Percentiles rank a stretch among this genome's conserved stretches.
These are phyloP conservation scores for Pleurotus giganteus DNA, from an alignment of 768 basidiomycete species.

Conservation along the genomic window DNA sequence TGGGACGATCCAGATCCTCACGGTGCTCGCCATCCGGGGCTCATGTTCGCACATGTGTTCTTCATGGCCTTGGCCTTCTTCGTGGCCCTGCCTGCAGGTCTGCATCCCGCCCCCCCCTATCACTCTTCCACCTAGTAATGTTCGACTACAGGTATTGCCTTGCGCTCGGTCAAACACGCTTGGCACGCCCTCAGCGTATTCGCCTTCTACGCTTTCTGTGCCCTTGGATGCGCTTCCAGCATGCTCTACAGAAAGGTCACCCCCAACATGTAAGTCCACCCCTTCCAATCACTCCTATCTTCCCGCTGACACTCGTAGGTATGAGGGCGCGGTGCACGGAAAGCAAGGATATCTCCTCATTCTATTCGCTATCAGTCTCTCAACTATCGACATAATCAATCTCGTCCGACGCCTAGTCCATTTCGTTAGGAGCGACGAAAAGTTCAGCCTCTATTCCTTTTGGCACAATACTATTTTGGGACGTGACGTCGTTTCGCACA, in stretches of 20 bases:
- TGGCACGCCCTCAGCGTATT: slow-evolving; percentile 57
- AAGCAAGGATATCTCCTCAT: slow-evolving; percentile 55
- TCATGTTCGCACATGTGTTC: slow-evolving; percentile 73
- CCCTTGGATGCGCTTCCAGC: slow-evolving; percentile 66
- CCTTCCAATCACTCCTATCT: not conserved
- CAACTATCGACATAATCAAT: slow-evolving; percentile 50
- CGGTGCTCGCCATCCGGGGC: slow-evolving; percentile 52
- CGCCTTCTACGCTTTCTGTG: slow-evolving; percentile 59
- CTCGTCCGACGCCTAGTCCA: slow-evolving; percentile 47
- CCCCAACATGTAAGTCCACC: slow-evolving; percentile 71
- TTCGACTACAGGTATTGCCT: slow-evolving; percentile 69
- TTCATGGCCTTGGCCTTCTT: slow-evolving; percentile 84
- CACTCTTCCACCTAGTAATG: not conserved
- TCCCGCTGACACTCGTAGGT: slow-evolving; percentile 44
- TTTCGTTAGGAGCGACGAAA: slow-evolving; percentile 44
- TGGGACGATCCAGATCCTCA: slow-evolving; percentile 49
- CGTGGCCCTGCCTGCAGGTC: slow-evolving; percentile 76
- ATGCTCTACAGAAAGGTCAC: slow-evolving; percentile 75
- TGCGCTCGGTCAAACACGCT: slow-evolving; percentile 75
- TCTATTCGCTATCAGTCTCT: slow-evolving; percentile 34
- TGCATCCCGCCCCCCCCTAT: slow-evolving; percentile 21
- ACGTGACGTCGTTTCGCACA: slow-evolving; percentile 28
- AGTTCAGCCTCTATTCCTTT: slow-evolving; percentile 45
- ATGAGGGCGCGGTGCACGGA: slow-evolving; percentile 62
- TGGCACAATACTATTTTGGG: slow-evolving; percentile 60